Base-by-base conservation (phyloP, 2,329 filamentous ascomycete genomes). In the Dryadomyces quercus-mongolicae region DNA sequence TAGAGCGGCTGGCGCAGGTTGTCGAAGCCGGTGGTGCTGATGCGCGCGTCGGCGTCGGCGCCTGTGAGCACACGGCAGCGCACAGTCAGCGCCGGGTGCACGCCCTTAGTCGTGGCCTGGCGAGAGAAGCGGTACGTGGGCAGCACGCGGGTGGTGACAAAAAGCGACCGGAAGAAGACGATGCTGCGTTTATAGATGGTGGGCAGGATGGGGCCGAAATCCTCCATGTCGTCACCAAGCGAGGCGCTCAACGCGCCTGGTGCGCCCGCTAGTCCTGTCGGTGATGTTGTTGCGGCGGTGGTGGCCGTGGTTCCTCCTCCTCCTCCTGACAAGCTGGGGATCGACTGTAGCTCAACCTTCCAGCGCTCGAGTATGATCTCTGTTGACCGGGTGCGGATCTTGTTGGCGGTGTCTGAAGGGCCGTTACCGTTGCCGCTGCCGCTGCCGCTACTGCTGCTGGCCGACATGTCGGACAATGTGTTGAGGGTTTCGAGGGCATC, bases 141-240 rank as follows among this genome's bases (percentile, higher is more conserved):
- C 58, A 95, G 72, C 58, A 96, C 79, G 62, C 88, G 85, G 44
- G 88, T 81, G 54, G 87, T 86, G 51, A 88, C 82, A 67, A 88
- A 95, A 48, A 98, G 76, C 1, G 90, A 90, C 57, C 93, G 81
- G 70, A 97, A 96, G 62, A 96, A 82, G 60, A 97, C 86, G 59
- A 98, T 95, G 62, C 88, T 89, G 71, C 95, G 93, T 72, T 98
- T 98, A 76, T 98, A 98, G 56, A 95, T 84, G 52, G 88, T 92
- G 15, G 93, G 90, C 52, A 97, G 73, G 36, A 72, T 74, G 12
- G 74, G 73, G 8, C 78, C 79, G 65, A 84, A 88, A 65, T 80
- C 80, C 49, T 79, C 74, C 16, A 66, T 62, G 36, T 67, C 46
- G 5, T 25, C 13, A 10, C 16, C 38, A 5, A 44, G 63, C 25